Evolutionary conservation across 352 stramenopile genomes (phyloP), one percentile per base, ranked within the genome.

Genomic region (Globisporangium radiosum): DNA sequence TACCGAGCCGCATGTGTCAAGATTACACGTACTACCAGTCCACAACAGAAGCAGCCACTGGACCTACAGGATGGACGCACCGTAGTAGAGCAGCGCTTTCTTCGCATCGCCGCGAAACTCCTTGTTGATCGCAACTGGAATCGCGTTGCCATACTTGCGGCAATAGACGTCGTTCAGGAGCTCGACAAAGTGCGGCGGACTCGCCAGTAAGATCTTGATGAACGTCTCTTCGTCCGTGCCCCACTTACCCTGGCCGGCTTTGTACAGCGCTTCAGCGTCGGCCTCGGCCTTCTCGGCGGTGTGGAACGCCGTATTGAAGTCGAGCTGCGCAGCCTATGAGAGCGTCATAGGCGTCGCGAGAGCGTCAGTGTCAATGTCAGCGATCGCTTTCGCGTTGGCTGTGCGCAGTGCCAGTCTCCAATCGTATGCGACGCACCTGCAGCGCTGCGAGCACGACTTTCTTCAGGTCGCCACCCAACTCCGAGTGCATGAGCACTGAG

Each of bases 151-250:
- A 57, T 86, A 85, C 61, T 88, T 88, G 37, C 77, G 76, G 55
- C 70, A 68, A 66, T 90, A 90, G 39, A 74, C 79, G 43, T 81
- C 73, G 65, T 90, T 84, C 36, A 92, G 54, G 4, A 76, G 62
- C 42, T 71, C 67, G 5, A 90, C 40, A 60, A 88, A 76, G 59
- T 90, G 61, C 33, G 75, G 68, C 36, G 78, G 78, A 47, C 78
- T 87, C 13, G 75, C 73, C 59, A 87, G 77, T 17, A 88, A 51
- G 54, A 86, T 73, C 19, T 73, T 75, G 42, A 82, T 65, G 64
- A 91, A 91, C 2, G 73, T 71, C 25, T 69, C 75, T 53, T 92
- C 82, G 37, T 90, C 82, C 33, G 82, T 92, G 38, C 80, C 80
- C 82, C 75, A 89, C 56, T 78, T 81, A 43, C 80, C 80, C 62